Evolutionary conservation across 2,329 filamentous ascomycete species (phyloP).

Genomic region (Zasmidium cellare): DNA sequence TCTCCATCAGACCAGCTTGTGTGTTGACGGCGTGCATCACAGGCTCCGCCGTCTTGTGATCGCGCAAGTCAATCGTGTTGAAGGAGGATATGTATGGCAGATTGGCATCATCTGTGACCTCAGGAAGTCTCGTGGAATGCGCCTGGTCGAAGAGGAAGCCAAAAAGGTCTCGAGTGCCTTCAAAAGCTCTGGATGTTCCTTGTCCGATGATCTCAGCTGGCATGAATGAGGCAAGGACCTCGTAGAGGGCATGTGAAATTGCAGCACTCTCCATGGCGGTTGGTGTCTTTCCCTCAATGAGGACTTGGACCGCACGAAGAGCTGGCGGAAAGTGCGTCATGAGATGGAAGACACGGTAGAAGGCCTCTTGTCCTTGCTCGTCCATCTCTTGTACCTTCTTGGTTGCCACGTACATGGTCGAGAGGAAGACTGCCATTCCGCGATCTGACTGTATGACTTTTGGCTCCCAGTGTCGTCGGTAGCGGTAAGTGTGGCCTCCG

Average conservation of each 20-base stretch:
- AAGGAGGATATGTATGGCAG: slow-evolving; percentile 29
- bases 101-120: slow-evolving; percentile 9
- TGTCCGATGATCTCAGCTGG: slow-evolving; percentile 32
- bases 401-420: slow-evolving; percentile 36
- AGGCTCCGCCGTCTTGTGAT: slow-evolving; percentile 32
- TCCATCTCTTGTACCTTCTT: slow-evolving; percentile 23
- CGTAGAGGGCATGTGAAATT: slow-evolving; percentile 32
- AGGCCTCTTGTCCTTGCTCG: slow-evolving; percentile 22
- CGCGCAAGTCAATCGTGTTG: slow-evolving; percentile 31
- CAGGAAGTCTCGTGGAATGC: slow-evolving; percentile 16
- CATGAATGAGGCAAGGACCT: slow-evolving; percentile 33
- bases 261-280: slow-evolving; percentile 33
- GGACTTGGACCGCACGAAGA: slow-evolving; percentile 33
- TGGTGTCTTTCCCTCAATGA: slow-evolving; percentile 37
- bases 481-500: slow-evolving; percentile 26
- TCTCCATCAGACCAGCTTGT: too few relatives aligned
- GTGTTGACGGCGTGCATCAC: slow-evolving; percentile 27
- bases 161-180: slow-evolving; percentile 38
- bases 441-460: slow-evolving; percentile 32
- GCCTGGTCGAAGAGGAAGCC: slow-evolving; percentile 39
- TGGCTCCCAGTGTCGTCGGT: slow-evolving; percentile 31
- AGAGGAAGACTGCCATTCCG: slow-evolving; percentile 38
- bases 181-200: slow-evolving; percentile 29
- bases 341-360: slow-evolving; percentile 34
- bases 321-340: slow-evolving; percentile 37